Percentiles rank a stretch among this genome's conserved stretches.
Conservation (phyloP, 208 protist genomes). For the Leishmania arabica region DNA sequence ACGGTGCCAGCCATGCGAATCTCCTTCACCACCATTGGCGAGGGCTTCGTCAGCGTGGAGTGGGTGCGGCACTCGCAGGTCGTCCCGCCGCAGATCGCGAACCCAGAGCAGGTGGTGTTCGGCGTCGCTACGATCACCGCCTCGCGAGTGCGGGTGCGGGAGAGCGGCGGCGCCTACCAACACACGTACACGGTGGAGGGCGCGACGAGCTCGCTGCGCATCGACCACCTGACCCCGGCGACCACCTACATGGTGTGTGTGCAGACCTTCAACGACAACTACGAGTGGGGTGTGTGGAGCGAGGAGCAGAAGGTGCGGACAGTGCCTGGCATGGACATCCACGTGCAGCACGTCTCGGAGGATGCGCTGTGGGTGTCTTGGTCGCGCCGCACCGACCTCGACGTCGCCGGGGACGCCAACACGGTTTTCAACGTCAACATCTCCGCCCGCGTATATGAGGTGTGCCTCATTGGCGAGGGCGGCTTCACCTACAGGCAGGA, state of each 20-base stretch:
- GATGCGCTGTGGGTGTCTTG: slow-evolving; percentile 89
- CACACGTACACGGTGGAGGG: slow-evolving; percentile 72
- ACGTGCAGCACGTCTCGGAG: slow-evolving; percentile 88
- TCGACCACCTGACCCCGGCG: slow-evolving; percentile 74
- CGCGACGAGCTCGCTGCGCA: slow-evolving; percentile 54
- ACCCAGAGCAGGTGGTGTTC: slow-evolving; percentile 50
- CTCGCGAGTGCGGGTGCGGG: slow-evolving; percentile 84
- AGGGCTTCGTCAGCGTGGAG: slow-evolving; percentile 78
- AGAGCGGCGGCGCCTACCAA: slow-evolving; percentile 70
- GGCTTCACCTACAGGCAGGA: slow-evolving; percentile 81
- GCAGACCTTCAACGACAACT: slow-evolving; percentile 92
- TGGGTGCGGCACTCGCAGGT: slow-evolving; percentile 80
- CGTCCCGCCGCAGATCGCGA: slow-evolving; percentile 60
- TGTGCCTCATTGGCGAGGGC: slow-evolving; percentile 76
- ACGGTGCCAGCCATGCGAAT: slow-evolving; percentile 83
- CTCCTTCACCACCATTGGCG: slow-evolving; percentile 83
- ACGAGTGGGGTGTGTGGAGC: slow-evolving; percentile 91
- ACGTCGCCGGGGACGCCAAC: slow-evolving; percentile 57
- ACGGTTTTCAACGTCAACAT: slow-evolving; percentile 86
- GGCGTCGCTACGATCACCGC: slow-evolving; percentile 77
- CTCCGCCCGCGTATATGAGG: slow-evolving; percentile 73
- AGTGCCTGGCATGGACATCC: slow-evolving; percentile 83
- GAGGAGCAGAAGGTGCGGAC: slow-evolving; percentile 88
- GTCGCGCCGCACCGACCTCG: slow-evolving; percentile 68
- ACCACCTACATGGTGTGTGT: slow-evolving; percentile 88